Percentiles rank a stretch among this genome's conserved stretches.
These are phyloP conservation scores for Amanita fuliginea DNA, from an alignment of 768 basidiomycete genomes.

Conservation along the genomic window DNA sequence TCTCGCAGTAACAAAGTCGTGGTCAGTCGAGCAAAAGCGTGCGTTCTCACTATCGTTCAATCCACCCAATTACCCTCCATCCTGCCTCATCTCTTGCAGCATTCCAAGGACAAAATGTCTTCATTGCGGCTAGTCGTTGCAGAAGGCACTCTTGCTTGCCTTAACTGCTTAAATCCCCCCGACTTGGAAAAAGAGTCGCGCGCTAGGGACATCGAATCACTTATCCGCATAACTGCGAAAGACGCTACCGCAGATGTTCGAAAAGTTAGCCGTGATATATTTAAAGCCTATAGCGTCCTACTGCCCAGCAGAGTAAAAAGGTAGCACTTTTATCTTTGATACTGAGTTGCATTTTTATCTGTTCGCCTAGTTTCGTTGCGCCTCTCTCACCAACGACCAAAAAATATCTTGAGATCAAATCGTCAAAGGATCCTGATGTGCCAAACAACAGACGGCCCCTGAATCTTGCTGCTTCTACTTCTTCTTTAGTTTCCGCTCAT, in stretches of 20 bases:
- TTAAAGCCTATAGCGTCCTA: constrained; percentile 63
- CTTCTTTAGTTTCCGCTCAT: background rate
- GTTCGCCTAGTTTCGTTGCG: constrained; percentile 44
- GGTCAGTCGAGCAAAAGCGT: constrained; percentile 49
- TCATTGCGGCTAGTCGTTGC: constrained; percentile 53
- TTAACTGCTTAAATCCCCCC: constrained; percentile 72
- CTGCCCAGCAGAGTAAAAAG: constrained; percentile 57
- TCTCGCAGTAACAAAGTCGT: constrained; percentile 74
- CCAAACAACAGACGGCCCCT: background rate
- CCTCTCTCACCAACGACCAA: constrained; percentile 69
- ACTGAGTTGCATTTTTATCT: background rate
- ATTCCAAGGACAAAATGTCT: constrained; percentile 57
- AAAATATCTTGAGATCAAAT: constrained; percentile 55
- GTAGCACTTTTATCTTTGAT: constrained; percentile 22
- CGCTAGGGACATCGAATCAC: constrained; percentile 54
- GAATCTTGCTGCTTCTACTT: constrained; percentile 1
- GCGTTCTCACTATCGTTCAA: constrained; percentile 52
- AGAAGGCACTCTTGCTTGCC: constrained; percentile 51
- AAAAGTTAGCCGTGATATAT: constrained; percentile 57
- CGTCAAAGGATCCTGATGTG: background rate
- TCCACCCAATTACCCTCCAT: constrained; percentile 56
- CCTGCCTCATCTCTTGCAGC: constrained; percentile 46
- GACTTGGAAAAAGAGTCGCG: constrained; percentile 63
- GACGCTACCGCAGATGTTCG: constrained; percentile 73
- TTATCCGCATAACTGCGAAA: constrained; percentile 54